phyloP scores from a whole-genome alignment of 495 filamentous ascomycete genomes.

The Aspergillus saccharolyticus region DNA sequence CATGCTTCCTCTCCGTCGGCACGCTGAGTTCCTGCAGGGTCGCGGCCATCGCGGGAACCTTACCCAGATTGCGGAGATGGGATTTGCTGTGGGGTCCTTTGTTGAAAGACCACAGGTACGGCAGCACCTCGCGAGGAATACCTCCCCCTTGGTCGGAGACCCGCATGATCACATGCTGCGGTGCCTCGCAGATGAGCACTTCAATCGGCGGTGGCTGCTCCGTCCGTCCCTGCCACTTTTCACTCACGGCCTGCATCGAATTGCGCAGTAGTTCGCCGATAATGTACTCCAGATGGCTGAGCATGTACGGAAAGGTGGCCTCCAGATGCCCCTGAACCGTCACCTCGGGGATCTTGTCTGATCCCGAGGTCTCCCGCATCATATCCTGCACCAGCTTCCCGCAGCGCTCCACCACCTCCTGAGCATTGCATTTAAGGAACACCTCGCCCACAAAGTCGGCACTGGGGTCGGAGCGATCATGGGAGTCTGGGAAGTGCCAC shows the following conservation, averaged over 20 bases:
- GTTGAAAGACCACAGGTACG: constrained; percentile 91
- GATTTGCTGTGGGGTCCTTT: constrained; percentile 74
- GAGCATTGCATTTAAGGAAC: constrained; percentile 88
- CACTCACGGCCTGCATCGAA: constrained; percentile 85
- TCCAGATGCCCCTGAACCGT: constrained; percentile 79
- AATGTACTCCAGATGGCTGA: constrained; percentile 95
- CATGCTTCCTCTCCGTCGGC: constrained; percentile 26
- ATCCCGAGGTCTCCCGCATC: constrained; percentile 64
- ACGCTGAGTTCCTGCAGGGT: constrained; percentile 81
- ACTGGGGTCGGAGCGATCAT: constrained; percentile 56
- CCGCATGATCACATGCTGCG: constrained; percentile 93
- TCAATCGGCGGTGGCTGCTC: constrained; percentile 72
- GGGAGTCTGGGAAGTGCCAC: constrained; percentile 83
- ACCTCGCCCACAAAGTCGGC: constrained; percentile 92
- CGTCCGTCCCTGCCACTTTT: constrained; percentile 48
- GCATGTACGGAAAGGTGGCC: constrained; percentile 92
- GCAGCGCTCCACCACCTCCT: constrained; percentile 81
- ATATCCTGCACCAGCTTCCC: constrained; percentile 66
- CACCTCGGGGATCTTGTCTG: constrained; percentile 71
- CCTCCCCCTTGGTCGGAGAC: constrained; percentile 95
- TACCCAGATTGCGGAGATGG: constrained; percentile 72
- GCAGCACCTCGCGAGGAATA: constrained; percentile 76
- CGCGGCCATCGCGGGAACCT: constrained; percentile 88
- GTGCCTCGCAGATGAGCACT: constrained; percentile 88
- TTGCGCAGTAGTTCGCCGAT: constrained; percentile 93